Evolutionary conservation across 2,329 filamentous ascomycete genomes (phyloP).

Genomic region (Chrysoporthe deuterocubensis): DNA sequence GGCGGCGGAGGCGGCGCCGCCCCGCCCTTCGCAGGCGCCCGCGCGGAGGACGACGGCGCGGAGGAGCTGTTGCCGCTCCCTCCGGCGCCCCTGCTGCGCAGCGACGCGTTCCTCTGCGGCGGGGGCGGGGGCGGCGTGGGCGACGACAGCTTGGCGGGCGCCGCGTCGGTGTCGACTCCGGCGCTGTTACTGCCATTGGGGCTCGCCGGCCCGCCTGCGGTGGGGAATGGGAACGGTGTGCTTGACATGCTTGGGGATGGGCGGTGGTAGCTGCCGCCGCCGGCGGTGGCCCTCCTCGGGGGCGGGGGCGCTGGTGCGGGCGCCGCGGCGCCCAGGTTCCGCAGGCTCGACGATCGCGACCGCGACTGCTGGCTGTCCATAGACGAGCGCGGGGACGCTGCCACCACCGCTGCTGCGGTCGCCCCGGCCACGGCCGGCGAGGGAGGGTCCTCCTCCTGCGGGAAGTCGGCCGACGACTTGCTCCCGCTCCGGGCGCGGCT

Average conservation of each 20-base stretch:
- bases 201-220: slow-evolving; percentile 1
- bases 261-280: slow-evolving; percentile 2
- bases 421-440: too few relatives aligned
- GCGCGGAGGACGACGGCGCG: slow-evolving; percentile 44
- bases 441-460: slow-evolving; percentile 26
- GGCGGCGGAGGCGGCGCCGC: slow-evolving; percentile 55
- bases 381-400: slow-evolving; percentile 50
- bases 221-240: slow-evolving; percentile 33
- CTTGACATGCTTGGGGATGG: slow-evolving; percentile 21
- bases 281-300: slow-evolving; percentile 52
- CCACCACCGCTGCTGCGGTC: slow-evolving; percentile 34
- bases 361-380: slow-evolving; percentile 54
- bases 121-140: slow-evolving; percentile 38
- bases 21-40: slow-evolving; percentile 38
- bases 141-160: slow-evolving; percentile 30
- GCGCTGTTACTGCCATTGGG: neutral
- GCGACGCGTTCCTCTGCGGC: slow-evolving; percentile 38
- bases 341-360: slow-evolving; percentile 51
- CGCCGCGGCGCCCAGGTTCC: slow-evolving; percentile 43
- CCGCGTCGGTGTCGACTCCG: neutral
- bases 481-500: slow-evolving; percentile 52
- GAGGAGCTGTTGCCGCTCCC: neutral
- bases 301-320: slow-evolving; percentile 61
- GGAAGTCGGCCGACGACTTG: slow-evolving; percentile 32
- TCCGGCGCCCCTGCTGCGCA: slow-evolving; percentile 31